Conservation (phyloP, 768 basidiomycete species). For the Podaxis rugospora region DNA sequence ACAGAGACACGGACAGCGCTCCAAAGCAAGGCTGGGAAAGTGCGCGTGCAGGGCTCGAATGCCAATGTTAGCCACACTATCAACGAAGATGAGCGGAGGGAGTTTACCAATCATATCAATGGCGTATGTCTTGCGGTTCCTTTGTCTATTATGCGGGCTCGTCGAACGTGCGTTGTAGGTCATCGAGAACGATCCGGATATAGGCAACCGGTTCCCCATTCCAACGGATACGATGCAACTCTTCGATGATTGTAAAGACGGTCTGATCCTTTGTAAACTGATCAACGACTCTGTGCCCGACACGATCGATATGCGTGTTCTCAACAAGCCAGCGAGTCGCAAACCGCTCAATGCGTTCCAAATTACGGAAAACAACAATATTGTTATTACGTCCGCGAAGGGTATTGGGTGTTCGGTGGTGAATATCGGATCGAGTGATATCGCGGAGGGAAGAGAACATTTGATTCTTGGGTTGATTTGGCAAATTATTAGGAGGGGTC, state of each 20-base stretch:
- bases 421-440: slow-evolving; percentile 93
- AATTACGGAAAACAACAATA: slow-evolving; percentile 99
- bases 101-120: slow-evolving; percentile 99
- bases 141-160: neutral
- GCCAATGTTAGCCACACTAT: slow-evolving; percentile 96
- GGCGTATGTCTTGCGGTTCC: slow-evolving; percentile 46
- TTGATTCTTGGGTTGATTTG: slow-evolving; percentile 97
- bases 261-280: slow-evolving; percentile 94
- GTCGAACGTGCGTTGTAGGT: slow-evolving; percentile 51
- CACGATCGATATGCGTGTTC: slow-evolving; percentile 96
- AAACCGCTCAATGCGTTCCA: slow-evolving; percentile 97
- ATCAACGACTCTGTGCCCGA: slow-evolving; percentile 99
- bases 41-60: slow-evolving; percentile 91
- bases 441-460: slow-evolving; percentile 92
- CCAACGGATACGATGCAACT: slow-evolving; percentile 97
- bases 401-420: slow-evolving; percentile 98
- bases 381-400: slow-evolving; percentile 97
- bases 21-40: slow-evolving; percentile 77
- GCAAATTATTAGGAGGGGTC: slow-evolving; percentile 94
- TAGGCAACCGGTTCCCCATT: slow-evolving; percentile 80
- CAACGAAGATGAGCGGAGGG: slow-evolving; percentile 92
- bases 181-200: slow-evolving; percentile 85
- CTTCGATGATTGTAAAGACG: slow-evolving; percentile 95
- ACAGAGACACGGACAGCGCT: slow-evolving; percentile 43
- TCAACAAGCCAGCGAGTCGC: slow-evolving; percentile 79